phyloP scores from a whole-genome alignment of 1,284 basidiomycete species.

The Ceratobasidium theobromae region DNA sequence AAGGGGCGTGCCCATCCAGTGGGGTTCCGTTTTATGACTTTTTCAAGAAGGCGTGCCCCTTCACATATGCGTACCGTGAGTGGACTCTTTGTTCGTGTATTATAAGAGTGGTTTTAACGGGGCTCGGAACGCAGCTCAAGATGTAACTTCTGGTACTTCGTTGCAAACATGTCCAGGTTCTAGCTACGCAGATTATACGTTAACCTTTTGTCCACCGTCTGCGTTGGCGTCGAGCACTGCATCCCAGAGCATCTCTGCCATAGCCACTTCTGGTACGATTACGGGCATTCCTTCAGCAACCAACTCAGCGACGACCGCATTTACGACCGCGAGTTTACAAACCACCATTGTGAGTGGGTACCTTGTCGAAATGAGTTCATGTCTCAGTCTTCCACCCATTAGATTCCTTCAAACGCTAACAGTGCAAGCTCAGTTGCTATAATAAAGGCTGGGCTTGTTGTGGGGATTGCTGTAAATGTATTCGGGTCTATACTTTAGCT shows the following conservation, averaged over 20 bases:
- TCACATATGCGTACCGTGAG: conserved; percentile 25
- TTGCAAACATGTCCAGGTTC: conserved; percentile 19
- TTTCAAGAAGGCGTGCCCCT: conserved; percentile 22
- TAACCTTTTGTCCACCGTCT: conserved; percentile 4
- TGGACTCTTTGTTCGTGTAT: neutral
- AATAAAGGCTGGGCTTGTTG: neutral
- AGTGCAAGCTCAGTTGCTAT: neutral
- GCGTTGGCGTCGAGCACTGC: conserved; percentile 3
- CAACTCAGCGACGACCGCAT: neutral
- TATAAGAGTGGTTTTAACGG: neutral
- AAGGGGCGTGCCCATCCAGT: conserved; percentile 11
- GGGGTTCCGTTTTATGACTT: conserved; percentile 14
- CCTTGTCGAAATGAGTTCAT: neutral
- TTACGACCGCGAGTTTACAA: neutral
- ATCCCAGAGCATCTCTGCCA: neutral
- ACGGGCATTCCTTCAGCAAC: conserved; percentile 7
- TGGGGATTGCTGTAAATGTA: neutral
- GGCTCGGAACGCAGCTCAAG: neutral
- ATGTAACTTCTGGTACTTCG: conserved; percentile 10
- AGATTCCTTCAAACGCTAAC: conserved; percentile 26
- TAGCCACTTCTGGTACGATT: neutral
- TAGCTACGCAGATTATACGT: conserved; percentile 17
- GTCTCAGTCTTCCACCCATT: neutral
- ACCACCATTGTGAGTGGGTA: neutral
- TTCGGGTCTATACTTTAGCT: neutral